These are phyloP conservation scores for Sugiyamaella floridensis DNA, from an alignment of 805 yeast genomes.

Conservation along the genomic window DNA sequence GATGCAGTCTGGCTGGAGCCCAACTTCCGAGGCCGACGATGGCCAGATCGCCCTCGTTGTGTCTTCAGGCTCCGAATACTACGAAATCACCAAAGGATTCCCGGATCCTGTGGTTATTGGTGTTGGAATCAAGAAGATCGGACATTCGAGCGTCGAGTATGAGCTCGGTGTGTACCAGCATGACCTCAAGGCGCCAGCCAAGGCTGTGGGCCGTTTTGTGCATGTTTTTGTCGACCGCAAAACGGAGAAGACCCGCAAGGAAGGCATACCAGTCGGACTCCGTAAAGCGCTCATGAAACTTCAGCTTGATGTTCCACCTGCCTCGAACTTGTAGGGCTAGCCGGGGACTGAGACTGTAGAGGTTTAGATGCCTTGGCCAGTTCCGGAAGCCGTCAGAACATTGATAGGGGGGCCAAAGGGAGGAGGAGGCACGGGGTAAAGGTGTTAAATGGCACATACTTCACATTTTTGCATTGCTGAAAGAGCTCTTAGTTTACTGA, in stretches of 20 bases:
- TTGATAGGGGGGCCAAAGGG: no score
- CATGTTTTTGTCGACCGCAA: conserved; percentile 26
- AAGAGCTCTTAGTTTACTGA: no score
- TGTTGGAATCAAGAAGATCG: conserved; percentile 22
- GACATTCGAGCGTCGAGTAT: conserved; percentile 24
- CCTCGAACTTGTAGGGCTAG: not conserved
- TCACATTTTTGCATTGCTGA: no score
- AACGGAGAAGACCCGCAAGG: conserved; percentile 18
- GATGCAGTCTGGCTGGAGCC: conserved; percentile 18
- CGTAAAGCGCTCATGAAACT: conserved; percentile 11
- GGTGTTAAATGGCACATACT: no score
- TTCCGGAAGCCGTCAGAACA: no score
- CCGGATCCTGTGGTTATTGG: conserved; percentile 25
- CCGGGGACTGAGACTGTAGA: no score
- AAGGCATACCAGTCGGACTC: conserved; percentile 15
- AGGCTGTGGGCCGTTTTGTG: conserved; percentile 24
- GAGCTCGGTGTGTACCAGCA: conserved; percentile 28
- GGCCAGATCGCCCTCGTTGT: conserved; percentile 23
- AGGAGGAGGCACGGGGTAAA: no score
- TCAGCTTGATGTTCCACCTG: not conserved
- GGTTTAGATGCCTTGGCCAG: no score
- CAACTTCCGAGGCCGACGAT: conserved; percentile 5
- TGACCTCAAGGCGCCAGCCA: conserved; percentile 15
- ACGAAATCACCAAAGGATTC: conserved; percentile 23
- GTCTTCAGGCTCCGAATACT: conserved; percentile 24